These are phyloP conservation scores for Plasmodium sp. DNA, from an alignment of 169 alveolate species.

Conservation along the genomic window DNA sequence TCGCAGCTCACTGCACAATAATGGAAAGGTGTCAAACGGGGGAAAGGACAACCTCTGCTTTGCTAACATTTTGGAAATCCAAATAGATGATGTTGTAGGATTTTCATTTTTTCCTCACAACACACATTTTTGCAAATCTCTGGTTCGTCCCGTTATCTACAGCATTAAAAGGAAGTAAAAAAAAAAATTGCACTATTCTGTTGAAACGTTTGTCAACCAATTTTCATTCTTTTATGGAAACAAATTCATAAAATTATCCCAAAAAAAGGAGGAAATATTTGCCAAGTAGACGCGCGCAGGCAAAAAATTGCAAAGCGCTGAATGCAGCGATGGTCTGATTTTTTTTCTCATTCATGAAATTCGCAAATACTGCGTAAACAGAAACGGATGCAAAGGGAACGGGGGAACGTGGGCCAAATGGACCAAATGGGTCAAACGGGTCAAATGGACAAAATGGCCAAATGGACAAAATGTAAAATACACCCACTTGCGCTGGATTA, in stretches of 20 bases:
- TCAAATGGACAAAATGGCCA: neutral
- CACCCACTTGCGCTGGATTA: neutral
- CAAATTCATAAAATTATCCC: neutral
- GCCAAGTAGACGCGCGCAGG: neutral
- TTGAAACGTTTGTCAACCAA: neutral
- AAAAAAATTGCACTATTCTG: neutral
- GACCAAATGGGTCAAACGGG: no score
- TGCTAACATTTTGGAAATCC: neutral
- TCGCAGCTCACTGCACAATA: neutral
- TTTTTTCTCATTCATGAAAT: neutral
- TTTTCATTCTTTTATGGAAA: neutral
- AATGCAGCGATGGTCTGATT: constrained; percentile 1
- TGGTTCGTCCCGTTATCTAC: neutral
- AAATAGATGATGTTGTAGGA: neutral
- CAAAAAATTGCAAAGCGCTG: neutral
- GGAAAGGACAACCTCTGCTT: neutral
- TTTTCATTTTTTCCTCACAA: neutral
- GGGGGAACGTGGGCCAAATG: no score
- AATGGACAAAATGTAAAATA: neutral
- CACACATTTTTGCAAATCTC: neutral
- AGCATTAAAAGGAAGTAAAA: neutral
- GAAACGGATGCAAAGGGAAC: neutral
- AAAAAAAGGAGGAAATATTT: neutral
- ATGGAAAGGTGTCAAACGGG: neutral
- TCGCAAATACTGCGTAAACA: neutral